A percentile compares a stretch with the other conserved stretches of the same genome.
phyloP scores from a whole-genome alignment of 176 grass and related monocot genomes.

The Oryza glaberrima region DNA sequence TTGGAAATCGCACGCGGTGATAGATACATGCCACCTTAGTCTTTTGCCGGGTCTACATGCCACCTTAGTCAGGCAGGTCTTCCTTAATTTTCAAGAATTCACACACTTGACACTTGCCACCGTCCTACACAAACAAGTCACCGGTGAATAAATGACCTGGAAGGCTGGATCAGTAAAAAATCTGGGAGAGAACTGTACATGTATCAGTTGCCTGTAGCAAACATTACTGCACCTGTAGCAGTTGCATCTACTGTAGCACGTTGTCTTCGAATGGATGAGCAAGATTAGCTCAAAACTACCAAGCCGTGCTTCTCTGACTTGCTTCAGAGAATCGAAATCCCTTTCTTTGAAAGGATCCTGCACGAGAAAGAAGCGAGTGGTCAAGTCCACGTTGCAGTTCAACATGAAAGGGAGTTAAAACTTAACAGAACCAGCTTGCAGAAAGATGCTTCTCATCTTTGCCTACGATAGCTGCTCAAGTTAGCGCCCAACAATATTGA shows the following conservation, averaged over 20 bases:
- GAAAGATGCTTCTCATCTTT: background rate
- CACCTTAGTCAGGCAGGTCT: background rate
- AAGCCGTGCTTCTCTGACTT: background rate
- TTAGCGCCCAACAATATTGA: background rate
- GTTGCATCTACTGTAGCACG: no score
- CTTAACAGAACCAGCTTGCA: constrained; percentile 2
- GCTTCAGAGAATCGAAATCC: background rate
- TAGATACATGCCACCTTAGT: background rate
- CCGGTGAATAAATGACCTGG: no score
- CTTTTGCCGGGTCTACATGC: background rate
- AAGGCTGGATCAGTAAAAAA: no score
- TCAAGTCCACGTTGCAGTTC: constrained; percentile 30
- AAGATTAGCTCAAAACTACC: background rate
- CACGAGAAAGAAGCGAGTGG: constrained; percentile 4
- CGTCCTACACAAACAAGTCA: background rate
- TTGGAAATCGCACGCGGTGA: constrained; percentile 28
- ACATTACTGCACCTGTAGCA: background rate
- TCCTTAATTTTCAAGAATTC: background rate
- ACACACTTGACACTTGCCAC: background rate
- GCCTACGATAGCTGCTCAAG: constrained; percentile 22
- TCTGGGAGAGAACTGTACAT: no score
- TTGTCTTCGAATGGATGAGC: background rate
- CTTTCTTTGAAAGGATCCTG: constrained; percentile 17
- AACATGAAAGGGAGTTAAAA: constrained; percentile 42
- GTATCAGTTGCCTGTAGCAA: no score